Base-by-base conservation (phyloP, 2,329 filamentous ascomycete species). In the Coniochaeta sp. region DNA sequence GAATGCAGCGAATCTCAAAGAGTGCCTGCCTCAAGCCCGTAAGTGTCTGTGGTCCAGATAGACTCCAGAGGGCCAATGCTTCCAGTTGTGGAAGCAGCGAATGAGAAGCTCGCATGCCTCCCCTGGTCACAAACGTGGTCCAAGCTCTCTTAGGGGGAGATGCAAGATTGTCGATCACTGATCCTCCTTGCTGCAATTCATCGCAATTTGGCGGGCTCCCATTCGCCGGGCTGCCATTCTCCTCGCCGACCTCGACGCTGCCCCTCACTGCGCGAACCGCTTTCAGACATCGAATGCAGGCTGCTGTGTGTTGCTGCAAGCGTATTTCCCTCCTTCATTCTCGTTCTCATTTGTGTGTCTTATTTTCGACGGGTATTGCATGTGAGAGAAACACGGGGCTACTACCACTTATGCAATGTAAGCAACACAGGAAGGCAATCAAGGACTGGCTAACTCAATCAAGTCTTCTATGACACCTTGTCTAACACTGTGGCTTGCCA, bases 101-200 rank as follows among this genome's bases (percentile, higher is more conserved):
- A 42, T 42, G 38, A 42, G 38, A 42, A 33, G 5, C n/a, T n/a
- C n/a, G n/a, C n/a, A n/a, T n/a, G n/a, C n/a, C n/a, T n/a, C n/a
- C n/a, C n/a, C n/a, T n/a, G n/a, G n/a, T n/a, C n/a, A n/a, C 35
- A 40, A 20, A 9, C 24, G 16, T 42, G 38, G 38, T 42, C 38
- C 12, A 26, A 42, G 38, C 38, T 42, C 38, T 40, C 35, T 6
- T 26, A n/a, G n/a, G n/a, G n/a, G n/a, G n/a, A n/a, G n/a, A 42
- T 42, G 38, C 38, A 42, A 24, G 38, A 42, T 42, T 42, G 38
- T 26, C 38, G 38, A 42, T 42, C 38, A 26, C 38, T 24, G n/a
- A n/a, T n/a, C n/a, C n/a, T n/a, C n/a, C n/a, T n/a, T n/a, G 38
- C 38, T 26, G 12, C 38, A 42, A 24, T 24, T 13, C 38, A 42